Percentiles rank a stretch among this genome's conserved stretches.
phyloP scores from a whole-genome alignment of 768 basidiomycete genomes.

The Dioszegia hungarica region DNA sequence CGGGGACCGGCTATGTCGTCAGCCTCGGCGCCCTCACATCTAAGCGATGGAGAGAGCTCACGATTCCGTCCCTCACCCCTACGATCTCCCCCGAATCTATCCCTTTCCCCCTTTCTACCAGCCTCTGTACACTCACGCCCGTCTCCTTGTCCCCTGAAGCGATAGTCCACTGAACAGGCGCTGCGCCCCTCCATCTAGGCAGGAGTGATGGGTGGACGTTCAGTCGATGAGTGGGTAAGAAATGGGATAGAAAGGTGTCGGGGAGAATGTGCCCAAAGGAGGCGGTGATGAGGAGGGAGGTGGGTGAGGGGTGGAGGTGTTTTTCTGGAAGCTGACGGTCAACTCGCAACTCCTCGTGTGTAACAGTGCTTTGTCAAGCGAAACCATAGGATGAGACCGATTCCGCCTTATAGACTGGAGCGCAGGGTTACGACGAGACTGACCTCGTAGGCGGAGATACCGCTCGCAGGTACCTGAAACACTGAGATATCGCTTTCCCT shows the following conservation, averaged over 20 bases:
- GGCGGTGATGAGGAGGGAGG: slow-evolving; percentile 67
- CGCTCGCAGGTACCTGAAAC: slow-evolving; percentile 60
- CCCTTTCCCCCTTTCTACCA: slow-evolving; percentile 66
- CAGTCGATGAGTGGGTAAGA: slow-evolving; percentile 59
- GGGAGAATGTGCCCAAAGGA: slow-evolving; percentile 87
- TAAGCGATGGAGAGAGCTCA: slow-evolving; percentile 46
- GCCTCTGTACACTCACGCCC: slow-evolving; percentile 64
- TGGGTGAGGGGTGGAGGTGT: slow-evolving; percentile 46
- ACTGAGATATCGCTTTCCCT: slow-evolving; percentile 57
- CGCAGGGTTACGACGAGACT: no score
- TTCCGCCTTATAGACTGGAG: no score
- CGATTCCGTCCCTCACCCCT: slow-evolving; percentile 55
- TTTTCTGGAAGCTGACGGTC: slow-evolving; percentile 54
- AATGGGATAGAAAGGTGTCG: slow-evolving; percentile 58
- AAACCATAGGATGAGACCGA: no score
- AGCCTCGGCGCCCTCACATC: neutral
- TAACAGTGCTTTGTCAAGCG: no score
- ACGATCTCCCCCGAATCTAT: slow-evolving; percentile 76
- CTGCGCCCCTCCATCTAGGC: slow-evolving; percentile 81
- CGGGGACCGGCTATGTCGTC: slow-evolving; percentile 49
- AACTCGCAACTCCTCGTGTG: no score
- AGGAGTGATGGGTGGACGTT: slow-evolving; percentile 89
- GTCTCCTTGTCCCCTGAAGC: slow-evolving; percentile 63
- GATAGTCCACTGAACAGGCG: slow-evolving; percentile 80
- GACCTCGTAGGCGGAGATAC: slow-evolving; percentile 60